phyloP scores from a whole-genome alignment of 2,329 filamentous ascomycete species.

The Leptographium flavum region DNA sequence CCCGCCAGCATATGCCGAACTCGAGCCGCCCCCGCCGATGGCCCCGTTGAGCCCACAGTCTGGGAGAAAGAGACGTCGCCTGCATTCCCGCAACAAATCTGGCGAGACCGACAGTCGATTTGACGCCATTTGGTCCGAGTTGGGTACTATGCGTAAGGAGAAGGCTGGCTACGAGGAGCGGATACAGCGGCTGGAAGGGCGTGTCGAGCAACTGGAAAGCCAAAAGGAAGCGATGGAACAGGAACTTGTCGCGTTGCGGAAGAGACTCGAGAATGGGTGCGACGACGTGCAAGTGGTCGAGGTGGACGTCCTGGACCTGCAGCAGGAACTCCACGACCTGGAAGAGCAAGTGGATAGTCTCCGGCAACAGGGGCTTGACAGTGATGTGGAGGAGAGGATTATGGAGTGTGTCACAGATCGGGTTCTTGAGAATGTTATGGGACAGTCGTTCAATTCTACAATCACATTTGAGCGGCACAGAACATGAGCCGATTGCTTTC shows the following conservation, averaged over 20 bases:
- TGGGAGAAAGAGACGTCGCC: background rate
- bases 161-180: background rate
- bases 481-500: background rate
- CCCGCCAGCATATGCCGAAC: background rate
- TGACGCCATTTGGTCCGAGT: background rate
- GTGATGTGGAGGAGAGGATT: conserved; percentile 1
- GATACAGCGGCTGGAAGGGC: background rate
- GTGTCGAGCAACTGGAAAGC: background rate
- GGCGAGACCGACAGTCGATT: background rate
- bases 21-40: conserved; percentile 1
- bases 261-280: background rate
- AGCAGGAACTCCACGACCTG: background rate
- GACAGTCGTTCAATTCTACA: background rate
- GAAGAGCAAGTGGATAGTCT: background rate
- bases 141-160: background rate
- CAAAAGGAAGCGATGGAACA: background rate
- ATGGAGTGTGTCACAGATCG: background rate
- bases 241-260: background rate
- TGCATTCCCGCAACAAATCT: background rate
- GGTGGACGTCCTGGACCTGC: background rate
- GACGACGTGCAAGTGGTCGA: background rate
- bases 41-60: background rate
- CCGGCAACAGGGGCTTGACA: background rate
- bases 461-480: conserved; percentile 1
- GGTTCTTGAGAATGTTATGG: background rate